Conservation (phyloP, 1,284 basidiomycete species). For the Mycena sp. region DNA sequence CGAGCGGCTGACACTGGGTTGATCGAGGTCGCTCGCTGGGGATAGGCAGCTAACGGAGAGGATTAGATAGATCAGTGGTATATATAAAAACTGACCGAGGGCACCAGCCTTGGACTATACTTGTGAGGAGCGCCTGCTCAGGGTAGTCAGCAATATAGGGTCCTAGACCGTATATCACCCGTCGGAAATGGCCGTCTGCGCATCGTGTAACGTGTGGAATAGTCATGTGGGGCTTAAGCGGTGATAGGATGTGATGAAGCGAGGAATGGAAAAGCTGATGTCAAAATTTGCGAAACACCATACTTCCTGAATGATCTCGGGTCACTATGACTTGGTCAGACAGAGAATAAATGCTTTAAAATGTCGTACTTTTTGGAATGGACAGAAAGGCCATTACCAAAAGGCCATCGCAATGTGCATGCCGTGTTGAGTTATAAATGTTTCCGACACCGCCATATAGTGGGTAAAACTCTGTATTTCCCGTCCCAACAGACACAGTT, state of each 20-base stretch:
- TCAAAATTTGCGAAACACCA: slow-evolving; percentile 26
- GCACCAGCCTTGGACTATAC: slow-evolving; percentile 35
- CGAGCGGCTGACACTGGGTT: background rate
- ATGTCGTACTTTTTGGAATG: slow-evolving; percentile 37
- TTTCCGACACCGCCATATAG: slow-evolving; percentile 39
- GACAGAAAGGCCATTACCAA: slow-evolving; percentile 35
- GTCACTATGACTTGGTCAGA: slow-evolving; percentile 2
- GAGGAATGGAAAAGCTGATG: slow-evolving; percentile 34
- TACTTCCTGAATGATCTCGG: slow-evolving; percentile 17
- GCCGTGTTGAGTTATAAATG: slow-evolving; percentile 29
- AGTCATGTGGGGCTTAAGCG: slow-evolving; percentile 28
- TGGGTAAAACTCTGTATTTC: slow-evolving; percentile 35
- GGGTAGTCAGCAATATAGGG: slow-evolving; percentile 39
- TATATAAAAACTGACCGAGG: slow-evolving; percentile 26
- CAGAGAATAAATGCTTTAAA: background rate
- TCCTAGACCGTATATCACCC: slow-evolving; percentile 31
- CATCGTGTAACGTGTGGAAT: slow-evolving; percentile 27
- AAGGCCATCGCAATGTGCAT: slow-evolving; percentile 35
- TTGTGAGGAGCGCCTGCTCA: slow-evolving; percentile 32
- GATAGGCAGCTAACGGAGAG: slow-evolving; percentile 13
- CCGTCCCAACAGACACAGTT: slow-evolving; percentile 41
- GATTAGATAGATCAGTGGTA: too few relatives aligned
- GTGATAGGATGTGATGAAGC: slow-evolving; percentile 10
- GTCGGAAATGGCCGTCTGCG: slow-evolving; percentile 32
- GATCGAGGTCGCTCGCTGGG: slow-evolving; percentile 13